Conservation (phyloP, 2,329 filamentous ascomycete genomes). For the Exophiala sp. region DNA sequence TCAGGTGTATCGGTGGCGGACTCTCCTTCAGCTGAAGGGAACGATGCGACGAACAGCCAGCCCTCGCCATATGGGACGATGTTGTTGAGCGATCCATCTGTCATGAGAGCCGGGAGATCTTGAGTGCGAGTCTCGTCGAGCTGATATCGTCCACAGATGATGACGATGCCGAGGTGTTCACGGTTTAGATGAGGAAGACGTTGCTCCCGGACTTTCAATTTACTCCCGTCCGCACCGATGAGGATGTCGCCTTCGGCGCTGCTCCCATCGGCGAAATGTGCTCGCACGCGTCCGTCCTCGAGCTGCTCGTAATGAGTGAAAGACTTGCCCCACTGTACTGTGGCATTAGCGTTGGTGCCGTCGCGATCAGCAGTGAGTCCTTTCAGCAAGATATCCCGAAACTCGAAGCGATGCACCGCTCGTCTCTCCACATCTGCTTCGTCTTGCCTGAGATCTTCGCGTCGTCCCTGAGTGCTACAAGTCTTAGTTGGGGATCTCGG, state of each 20-base stretch:
- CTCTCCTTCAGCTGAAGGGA: constrained; percentile 6
- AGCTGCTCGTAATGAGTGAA: constrained; percentile 25
- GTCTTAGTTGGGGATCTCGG: constrained; percentile 1
- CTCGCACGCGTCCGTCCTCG: constrained; percentile 24
- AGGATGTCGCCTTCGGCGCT: constrained; percentile 34
- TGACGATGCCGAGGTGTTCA: constrained; percentile 38
- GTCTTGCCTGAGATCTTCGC: constrained; percentile 8
- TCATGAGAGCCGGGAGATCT: constrained; percentile 28
- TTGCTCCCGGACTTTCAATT: constrained; percentile 37
- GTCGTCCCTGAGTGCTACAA: neutral
- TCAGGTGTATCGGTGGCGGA: constrained; percentile 9
- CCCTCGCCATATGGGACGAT: constrained; percentile 12
- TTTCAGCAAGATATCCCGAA: constrained; percentile 34
- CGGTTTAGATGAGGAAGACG: constrained; percentile 34
- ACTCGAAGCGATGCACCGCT: constrained; percentile 34
- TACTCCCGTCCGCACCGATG: constrained; percentile 40
- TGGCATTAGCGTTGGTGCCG: constrained; percentile 18
- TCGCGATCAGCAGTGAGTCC: constrained; percentile 21
- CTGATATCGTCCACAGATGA: constrained; percentile 39
- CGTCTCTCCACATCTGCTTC: constrained; percentile 2
- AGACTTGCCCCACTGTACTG: constrained; percentile 33
- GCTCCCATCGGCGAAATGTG: constrained; percentile 36
- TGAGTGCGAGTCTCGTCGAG: neutral
- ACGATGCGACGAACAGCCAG: constrained; percentile 6
- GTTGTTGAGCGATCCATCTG: constrained; percentile 17